Evolutionary conservation across 352 stramenopile species (phyloP).

Genomic region (Phytophthora kernoviae): DNA sequence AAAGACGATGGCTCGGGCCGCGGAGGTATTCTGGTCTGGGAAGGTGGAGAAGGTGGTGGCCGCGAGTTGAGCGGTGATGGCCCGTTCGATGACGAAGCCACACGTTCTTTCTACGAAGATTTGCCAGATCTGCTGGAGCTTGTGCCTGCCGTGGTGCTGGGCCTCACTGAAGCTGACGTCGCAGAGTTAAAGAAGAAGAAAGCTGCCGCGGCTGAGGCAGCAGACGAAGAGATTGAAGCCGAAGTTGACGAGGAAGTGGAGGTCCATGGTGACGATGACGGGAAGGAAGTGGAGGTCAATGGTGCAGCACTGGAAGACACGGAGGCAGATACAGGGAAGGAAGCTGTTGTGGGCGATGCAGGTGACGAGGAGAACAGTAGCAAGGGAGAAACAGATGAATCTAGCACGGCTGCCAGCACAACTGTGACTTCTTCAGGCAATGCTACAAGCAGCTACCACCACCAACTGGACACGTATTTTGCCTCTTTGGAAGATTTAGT

Average conservation of each 20-base stretch:
- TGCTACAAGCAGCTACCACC: constrained; percentile 78
- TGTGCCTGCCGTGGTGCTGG: constrained; percentile 94
- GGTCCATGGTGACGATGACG: constrained; percentile 41
- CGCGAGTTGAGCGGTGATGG: constrained; percentile 76
- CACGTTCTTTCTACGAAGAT: constrained; percentile 96
- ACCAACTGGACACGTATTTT: constrained; percentile 93
- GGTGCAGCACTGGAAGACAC: constrained; percentile 17
- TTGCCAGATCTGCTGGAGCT: constrained; percentile 95
- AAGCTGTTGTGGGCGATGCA: constrained; percentile 3
- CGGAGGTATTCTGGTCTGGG: constrained; percentile 66
- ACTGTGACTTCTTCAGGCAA: constrained; percentile 7
- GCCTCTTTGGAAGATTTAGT: constrained; percentile 93
- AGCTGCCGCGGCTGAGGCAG: constrained; percentile 29
- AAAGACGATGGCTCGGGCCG: constrained; percentile 58
- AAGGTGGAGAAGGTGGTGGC: constrained; percentile 68
- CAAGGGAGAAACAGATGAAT: constrained; percentile 13
- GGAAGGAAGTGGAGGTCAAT: constrained; percentile 31
- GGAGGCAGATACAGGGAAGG: constrained; percentile 23
- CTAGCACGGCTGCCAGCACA: constrained; percentile 4
- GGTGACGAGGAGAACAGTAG: constrained; percentile 32
- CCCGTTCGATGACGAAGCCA: constrained; percentile 97
- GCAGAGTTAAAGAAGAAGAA: constrained; percentile 88
- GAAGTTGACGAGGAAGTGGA: constrained; percentile 47
- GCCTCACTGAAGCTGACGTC: constrained; percentile 89
- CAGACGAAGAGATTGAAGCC: constrained; percentile 47